Base-by-base conservation (phyloP, 2,329 filamentous ascomycete species). In the Eutypa lata region DNA sequence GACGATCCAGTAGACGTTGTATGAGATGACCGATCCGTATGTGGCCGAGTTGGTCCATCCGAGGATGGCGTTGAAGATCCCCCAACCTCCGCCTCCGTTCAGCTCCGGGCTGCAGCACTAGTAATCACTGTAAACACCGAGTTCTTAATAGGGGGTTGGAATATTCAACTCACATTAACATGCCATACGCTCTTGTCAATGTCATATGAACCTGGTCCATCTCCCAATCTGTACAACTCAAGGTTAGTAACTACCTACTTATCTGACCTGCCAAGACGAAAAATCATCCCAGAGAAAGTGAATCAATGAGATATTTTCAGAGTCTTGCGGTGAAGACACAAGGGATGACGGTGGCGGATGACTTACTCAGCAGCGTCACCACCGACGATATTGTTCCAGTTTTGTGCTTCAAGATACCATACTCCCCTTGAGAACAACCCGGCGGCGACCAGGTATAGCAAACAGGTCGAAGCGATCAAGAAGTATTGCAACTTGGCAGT, bases 21-120 rank as follows among this genome's bases (percentile, higher is more conserved):
- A 96, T 1, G 88, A 86, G 57, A 96, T 84, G 58, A 96, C 88
- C 1, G 89, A 92, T 49, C 91, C 90, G 63, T 93, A 91, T 2
- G 91, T 95, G 5, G 89, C 91, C 13, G 88, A 90, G 74, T 96
- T 96, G 56, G 85, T 82, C 91, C 91, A 96, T 53, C 91, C 91
- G 11, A 96, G 77, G 50, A 96, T 78, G 53, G 89, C 85, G 63
- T 95, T 93, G 77, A 96, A 91, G 59, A 96, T 84, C 51, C 89
- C 90, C 91, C 90, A 96, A 44, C 88, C 89, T 37, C 87, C 85
- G 47, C 87, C 87, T 26, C 88, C 87, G 57, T 90, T 86, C 38
- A 86, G 71, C 49, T 84, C 73, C 0, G 90, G 87, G 62, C 83
- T 92, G 68, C 90, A 94, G 75, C 89, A 95, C 84, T 89, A 54